phyloP scores from a whole-genome alignment of 83 land plant species.

The Isoetes engelmannii region DNA sequence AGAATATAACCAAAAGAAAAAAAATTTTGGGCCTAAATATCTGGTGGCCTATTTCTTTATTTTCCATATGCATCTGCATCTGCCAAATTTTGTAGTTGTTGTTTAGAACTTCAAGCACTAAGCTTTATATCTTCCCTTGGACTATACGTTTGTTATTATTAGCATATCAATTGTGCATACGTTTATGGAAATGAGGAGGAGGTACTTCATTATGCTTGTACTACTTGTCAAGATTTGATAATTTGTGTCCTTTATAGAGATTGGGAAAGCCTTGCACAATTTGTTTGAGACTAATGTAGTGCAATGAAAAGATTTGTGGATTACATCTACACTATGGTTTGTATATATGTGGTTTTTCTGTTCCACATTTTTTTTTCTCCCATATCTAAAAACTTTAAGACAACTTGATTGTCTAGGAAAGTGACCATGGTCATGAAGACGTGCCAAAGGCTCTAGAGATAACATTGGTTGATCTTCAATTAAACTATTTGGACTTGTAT shows the following conservation, averaged over 20 bases:
- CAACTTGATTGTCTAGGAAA: slow-evolving; percentile 6
- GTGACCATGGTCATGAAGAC: slow-evolving; percentile 11
- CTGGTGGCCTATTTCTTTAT: background rate
- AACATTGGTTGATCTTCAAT: slow-evolving; percentile 16
- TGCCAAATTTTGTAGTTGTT: background rate
- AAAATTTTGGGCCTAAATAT: no score
- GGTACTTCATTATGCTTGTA: no score
- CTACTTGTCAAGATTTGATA: no score
- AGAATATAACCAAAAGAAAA: no score
- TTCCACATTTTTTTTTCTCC: no score
- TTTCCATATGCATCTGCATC: background rate
- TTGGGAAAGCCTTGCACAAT: no score
- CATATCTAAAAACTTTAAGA: background rate
- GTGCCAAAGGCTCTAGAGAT: slow-evolving; percentile 16
- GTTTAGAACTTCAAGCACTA: background rate
- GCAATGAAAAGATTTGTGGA: no score
- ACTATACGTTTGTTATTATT: slow-evolving; percentile 1
- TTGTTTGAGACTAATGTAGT: no score
- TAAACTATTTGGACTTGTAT: slow-evolving; percentile 22
- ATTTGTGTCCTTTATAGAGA: no score
- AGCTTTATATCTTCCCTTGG: slow-evolving; percentile 3
- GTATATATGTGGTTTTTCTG: no score
- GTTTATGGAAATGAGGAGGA: background rate
- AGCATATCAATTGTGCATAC: background rate
- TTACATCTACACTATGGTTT: no score